Percentiles rank a stretch among this genome's conserved stretches.
Evolutionary conservation across 164 flowering plant genomes (phyloP).

Genomic region (Chimonanthus praecox): DNA sequence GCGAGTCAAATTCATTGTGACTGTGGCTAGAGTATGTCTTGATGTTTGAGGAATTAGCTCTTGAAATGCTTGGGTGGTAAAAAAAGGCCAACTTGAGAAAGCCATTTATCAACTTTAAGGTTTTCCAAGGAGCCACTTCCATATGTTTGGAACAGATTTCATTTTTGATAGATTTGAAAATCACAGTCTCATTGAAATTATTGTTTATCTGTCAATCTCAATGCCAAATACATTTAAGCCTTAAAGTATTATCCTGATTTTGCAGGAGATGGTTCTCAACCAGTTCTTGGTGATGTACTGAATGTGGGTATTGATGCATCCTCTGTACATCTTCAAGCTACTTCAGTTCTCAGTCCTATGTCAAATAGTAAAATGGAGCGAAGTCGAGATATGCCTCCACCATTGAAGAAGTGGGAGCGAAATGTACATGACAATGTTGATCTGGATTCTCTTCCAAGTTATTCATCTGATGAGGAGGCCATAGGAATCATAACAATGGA

Average conservation of each 20-base stretch:
- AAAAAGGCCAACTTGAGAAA: no score
- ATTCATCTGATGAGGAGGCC: conserved; percentile 36
- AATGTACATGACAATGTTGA: conserved; percentile 11
- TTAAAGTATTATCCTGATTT: no score
- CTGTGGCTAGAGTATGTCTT: not conserved
- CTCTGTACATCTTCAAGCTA: conserved; percentile 6
- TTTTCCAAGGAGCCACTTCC: no score
- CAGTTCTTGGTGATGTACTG: conserved; percentile 6
- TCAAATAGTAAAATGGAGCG: not conserved
- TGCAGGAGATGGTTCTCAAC: conserved; percentile 7
- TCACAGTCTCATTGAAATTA: no score
- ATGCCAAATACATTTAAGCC: no score
- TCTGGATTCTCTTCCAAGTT: conserved; percentile 16
- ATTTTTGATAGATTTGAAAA: no score
- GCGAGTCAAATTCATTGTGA: not conserved
- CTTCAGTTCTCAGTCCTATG: conserved; percentile 8
- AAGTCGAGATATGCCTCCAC: conserved; percentile 9
- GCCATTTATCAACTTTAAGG: no score
- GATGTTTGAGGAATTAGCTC: no score
- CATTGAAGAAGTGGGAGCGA: conserved; percentile 14
- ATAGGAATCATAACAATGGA: conserved; percentile 76
- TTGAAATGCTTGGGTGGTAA: no score
- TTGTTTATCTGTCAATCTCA: no score
- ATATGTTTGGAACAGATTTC: no score
- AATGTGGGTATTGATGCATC: conserved; percentile 8